Conservation (phyloP, 192 early-diverging fungal genomes). For the Glomus cerebriforme region DNA sequence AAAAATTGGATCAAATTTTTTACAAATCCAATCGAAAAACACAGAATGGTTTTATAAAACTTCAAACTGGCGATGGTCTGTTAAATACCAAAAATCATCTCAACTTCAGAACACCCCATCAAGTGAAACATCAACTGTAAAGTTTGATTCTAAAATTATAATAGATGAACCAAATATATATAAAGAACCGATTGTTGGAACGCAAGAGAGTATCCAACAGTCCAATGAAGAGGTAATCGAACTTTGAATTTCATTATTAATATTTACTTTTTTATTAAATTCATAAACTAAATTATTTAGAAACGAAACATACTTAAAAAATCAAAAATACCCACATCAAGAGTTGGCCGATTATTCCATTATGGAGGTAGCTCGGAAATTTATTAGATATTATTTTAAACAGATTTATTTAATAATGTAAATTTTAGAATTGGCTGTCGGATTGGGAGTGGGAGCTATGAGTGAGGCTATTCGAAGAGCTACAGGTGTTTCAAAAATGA, state of each 20-base stretch:
- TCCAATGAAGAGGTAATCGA: not conserved
- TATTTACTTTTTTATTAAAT: too few species aligned
- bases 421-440: constrained; percentile 57
- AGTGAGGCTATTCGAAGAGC: constrained; percentile 65
- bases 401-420: constrained; percentile 12
- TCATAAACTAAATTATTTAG: too few species aligned
- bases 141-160: not conserved
- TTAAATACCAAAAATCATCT: not conserved
- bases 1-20: not conserved
- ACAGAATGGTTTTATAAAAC: constrained; percentile 17
- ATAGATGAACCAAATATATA: not conserved
- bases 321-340: constrained; percentile 73
- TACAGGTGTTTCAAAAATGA: constrained; percentile 48
- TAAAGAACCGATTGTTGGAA: not conserved
- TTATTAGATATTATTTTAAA: not conserved
- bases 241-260: too few species aligned
- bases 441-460: constrained; percentile 72
- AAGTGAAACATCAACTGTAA: not conserved
- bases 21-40: constrained; percentile 19
- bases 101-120: not conserved
- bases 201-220: not conserved
- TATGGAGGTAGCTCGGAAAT: constrained; percentile 61
- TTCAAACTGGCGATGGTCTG: constrained; percentile 23
- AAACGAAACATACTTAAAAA: constrained; percentile 45
- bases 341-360: constrained; percentile 76